Base-by-base conservation (phyloP, 306 rosid species). In the Quercus wislizeni region DNA sequence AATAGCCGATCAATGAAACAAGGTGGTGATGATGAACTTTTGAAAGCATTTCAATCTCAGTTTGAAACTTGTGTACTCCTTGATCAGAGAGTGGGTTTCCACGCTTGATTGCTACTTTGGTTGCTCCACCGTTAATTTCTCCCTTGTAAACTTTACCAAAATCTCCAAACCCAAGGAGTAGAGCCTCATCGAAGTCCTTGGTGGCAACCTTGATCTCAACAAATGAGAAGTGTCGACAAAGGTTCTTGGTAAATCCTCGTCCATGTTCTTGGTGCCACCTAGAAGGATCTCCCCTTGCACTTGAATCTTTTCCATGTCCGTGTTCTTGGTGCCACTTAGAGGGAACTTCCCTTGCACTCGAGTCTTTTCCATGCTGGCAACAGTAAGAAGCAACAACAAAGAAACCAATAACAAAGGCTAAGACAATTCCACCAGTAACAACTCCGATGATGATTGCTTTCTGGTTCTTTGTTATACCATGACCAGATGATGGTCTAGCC, bases 91-190 rank as follows among this genome's bases (percentile, higher is more conserved):
- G 23, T 23, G 23, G 23, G 23, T 43, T 43, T 43, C 13, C 13
- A 17, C 93, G 94, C 81, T 94, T 94, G 51, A 94, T 94, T 38
- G 98, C 98, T n/a, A 94, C 95, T 78, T 87, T 85, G 71, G 84
- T 92, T 3, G 96, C 72, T 72, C 81, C 94, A 3, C 92, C 90
- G 55, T 94, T 97, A 25, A 94, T 72, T 81, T 88, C 97, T 69
- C 98, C 98, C 78, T 86, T 82, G 89, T 94, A 94, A 65, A 94
- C 98, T 84, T 92, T 94, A 55, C 98, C 98, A 5, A 94, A 92
- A 67, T 97, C 98, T 82, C 98, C 98, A 75, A 94, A 94, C 12
- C 99, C 86, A 76, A 91, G 28, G 28, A 27, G 28, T 27, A 27
- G 28, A 27, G 28, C 28, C 28, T 27, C 28, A 27, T 27, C 28